A percentile compares a stretch with the other conserved stretches of the same genome.
Conservation (phyloP, 768 basidiomycete species). For the Astraeus odoratus region DNA sequence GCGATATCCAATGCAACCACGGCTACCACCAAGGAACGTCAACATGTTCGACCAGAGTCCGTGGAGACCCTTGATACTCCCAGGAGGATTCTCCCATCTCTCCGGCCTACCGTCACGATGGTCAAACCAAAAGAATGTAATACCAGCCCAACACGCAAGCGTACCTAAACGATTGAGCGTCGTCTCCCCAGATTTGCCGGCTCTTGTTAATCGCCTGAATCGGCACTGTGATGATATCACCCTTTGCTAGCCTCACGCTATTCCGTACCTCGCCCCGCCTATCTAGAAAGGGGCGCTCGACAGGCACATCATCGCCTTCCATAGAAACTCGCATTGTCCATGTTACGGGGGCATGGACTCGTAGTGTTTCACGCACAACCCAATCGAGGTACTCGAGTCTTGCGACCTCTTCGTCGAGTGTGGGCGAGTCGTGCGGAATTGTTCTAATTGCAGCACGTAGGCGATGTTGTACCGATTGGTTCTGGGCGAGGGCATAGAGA, state of each 20-base stretch:
- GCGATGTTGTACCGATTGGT: conserved; percentile 37
- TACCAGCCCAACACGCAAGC: conserved; percentile 7
- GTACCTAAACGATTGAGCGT: conserved; percentile 55
- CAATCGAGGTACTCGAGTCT: conserved; percentile 53
- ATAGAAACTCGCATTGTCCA: conserved; percentile 50
- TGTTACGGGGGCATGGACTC: conserved; percentile 52
- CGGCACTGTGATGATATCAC: conserved; percentile 54
- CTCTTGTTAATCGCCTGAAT: conserved; percentile 55
- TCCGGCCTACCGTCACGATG: conserved; percentile 38
- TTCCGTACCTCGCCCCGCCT: conserved; percentile 23
- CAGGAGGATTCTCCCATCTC: conserved; percentile 40
- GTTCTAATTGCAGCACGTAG: conserved; percentile 41
- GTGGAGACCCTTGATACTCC: conserved; percentile 32
- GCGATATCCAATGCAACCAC: conserved; percentile 56
- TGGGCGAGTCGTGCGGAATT: conserved; percentile 13
- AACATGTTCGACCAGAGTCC: conserved; percentile 49
- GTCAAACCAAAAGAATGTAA: conserved; percentile 17
- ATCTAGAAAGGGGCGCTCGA: conserved; percentile 30
- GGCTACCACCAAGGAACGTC: conserved; percentile 53
- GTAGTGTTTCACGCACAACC: conserved; percentile 51
- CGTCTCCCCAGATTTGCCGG: conserved; percentile 52
- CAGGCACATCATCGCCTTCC: conserved; percentile 46
- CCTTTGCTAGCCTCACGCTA: conserved; percentile 35
- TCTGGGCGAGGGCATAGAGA: conserved; percentile 47
- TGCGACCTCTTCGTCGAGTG: conserved; percentile 24